A percentile compares a stretch with the other conserved stretches of the same genome.
These are phyloP conservation scores for Catenaria anguillulae DNA, from an alignment of 371 early-diverging fungal species.

Conservation along the genomic window DNA sequence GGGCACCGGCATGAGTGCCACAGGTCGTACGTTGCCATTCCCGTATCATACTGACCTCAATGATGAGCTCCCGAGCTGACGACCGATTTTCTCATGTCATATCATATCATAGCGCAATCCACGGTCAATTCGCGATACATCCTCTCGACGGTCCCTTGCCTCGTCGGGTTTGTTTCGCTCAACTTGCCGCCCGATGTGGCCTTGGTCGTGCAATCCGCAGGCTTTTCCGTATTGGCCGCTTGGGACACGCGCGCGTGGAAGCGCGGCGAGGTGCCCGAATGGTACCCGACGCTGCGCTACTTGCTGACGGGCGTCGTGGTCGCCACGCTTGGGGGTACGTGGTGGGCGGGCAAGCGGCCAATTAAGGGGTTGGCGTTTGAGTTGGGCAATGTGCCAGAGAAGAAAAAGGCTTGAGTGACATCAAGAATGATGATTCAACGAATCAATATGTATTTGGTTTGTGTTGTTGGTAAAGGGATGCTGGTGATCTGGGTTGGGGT, in stretches of 20 bases:
- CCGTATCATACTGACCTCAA: too few relatives aligned
- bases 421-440: too few relatives aligned
- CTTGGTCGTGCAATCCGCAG: not conserved
- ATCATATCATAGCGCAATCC: not conserved
- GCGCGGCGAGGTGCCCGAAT: not conserved
- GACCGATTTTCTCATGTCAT: too few relatives aligned
- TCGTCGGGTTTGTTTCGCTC: not conserved
- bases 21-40: not conserved
- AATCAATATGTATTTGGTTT: too few relatives aligned
- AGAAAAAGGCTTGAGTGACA: too few relatives aligned
- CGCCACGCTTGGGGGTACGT: not conserved
- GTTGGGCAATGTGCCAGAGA: too few relatives aligned
- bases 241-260: not conserved
- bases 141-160: slow-evolving; percentile 6
- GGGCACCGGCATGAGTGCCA: slow-evolving; percentile 7
- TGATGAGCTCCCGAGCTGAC: too few relatives aligned
- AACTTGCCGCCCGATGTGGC: slow-evolving; percentile 1
- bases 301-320: slow-evolving; percentile 6
- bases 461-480: too few relatives aligned
- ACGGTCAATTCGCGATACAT: slow-evolving; percentile 4
- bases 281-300: slow-evolving; percentile 6
- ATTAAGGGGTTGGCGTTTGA: too few relatives aligned
- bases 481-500: too few relatives aligned
- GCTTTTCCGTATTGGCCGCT: not conserved
- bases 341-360: not conserved